Evolutionary conservation across 1,284 basidiomycete species (phyloP).

Genomic region (Neotropicomus parvogracilis): DNA sequence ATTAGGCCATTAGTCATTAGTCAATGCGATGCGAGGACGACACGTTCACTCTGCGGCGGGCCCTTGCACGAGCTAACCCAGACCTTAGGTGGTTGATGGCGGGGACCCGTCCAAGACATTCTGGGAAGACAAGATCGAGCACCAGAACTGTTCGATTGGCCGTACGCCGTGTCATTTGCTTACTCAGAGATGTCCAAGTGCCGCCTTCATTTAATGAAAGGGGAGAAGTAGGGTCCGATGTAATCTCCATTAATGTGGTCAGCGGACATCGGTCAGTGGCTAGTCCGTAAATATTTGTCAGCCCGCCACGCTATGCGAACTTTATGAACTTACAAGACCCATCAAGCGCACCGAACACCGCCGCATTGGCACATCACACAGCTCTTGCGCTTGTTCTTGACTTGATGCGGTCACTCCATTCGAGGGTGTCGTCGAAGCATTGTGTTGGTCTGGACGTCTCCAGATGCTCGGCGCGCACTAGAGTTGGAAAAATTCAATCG

Average conservation of each 20-base stretch:
- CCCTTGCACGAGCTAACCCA: slow-evolving; percentile 13
- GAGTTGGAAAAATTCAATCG: slow-evolving; percentile 2
- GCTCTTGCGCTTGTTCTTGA: slow-evolving; percentile 11
- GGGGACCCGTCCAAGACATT: slow-evolving; percentile 13
- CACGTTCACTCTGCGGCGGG: slow-evolving; percentile 18
- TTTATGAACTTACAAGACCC: slow-evolving; percentile 11
- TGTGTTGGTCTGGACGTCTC: slow-evolving; percentile 5
- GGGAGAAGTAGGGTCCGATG: slow-evolving; percentile 21
- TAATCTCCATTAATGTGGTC: slow-evolving; percentile 20
- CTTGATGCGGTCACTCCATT: slow-evolving; percentile 8
- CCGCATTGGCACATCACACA: slow-evolving; percentile 14
- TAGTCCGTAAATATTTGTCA: slow-evolving; percentile 25
- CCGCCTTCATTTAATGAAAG: slow-evolving; percentile 22
- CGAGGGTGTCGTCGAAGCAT: slow-evolving; percentile 9
- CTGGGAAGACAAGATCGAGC: slow-evolving; percentile 9
- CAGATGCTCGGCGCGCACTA: slow-evolving; percentile 1
- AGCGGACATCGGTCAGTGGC: slow-evolving; percentile 12
- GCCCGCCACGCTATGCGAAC: slow-evolving; percentile 4
- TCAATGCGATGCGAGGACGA: slow-evolving; percentile 16
- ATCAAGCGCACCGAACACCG: slow-evolving; percentile 16
- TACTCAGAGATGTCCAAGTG: slow-evolving; percentile 10
- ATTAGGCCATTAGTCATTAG: slow-evolving; percentile 19
- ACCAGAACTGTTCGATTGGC: slow-evolving; percentile 10
- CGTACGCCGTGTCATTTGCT: slow-evolving; percentile 13
- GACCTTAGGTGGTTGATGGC: slow-evolving; percentile 11